These are phyloP conservation scores for Boletellus emodensis DNA, from an alignment of 768 basidiomycete species.

Conservation along the genomic window DNA sequence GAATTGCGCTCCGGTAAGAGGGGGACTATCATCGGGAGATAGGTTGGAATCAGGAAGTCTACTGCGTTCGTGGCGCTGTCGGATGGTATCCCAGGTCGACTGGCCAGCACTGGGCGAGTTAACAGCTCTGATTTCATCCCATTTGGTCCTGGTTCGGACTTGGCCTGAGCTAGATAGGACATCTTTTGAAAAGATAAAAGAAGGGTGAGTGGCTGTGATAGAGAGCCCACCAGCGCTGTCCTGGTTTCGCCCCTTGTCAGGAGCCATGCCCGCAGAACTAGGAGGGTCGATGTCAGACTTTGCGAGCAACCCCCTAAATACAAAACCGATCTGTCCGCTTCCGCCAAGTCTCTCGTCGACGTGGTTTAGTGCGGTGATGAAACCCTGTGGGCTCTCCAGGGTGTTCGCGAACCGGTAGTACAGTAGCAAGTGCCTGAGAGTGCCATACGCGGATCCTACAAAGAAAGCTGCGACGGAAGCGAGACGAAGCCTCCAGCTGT, in stretches of 20 bases:
- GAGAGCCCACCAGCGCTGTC: conserved; percentile 12
- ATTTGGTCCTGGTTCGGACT: conserved; percentile 37
- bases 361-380: conserved; percentile 29
- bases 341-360: conserved; percentile 32
- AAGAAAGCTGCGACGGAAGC: conserved; percentile 23
- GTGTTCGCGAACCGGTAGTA: conserved; percentile 30
- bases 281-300: conserved; percentile 5
- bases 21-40: conserved; percentile 2
- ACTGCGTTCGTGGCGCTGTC: conserved; percentile 50
- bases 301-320: conserved; percentile 22
- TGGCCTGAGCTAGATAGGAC: conserved; percentile 5
- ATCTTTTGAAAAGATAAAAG: not conserved
- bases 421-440: conserved; percentile 25
- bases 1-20: conserved; percentile 33
- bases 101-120: conserved; percentile 40
- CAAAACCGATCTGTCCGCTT: conserved; percentile 25
- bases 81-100: conserved; percentile 67
- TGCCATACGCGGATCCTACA: conserved; percentile 33
- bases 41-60: conserved; percentile 14
- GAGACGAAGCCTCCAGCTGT: conserved; percentile 22
- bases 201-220: not conserved
- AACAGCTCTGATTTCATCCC: conserved; percentile 64
- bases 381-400: conserved; percentile 29
- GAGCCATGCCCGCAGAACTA: conserved; percentile 1
- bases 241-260: conserved; percentile 14